A percentile compares a stretch with the other conserved stretches of the same genome.
These are phyloP conservation scores for Erodium chrysanthum DNA, from an alignment of 441 rosid genomes.

Conservation along the genomic window DNA sequence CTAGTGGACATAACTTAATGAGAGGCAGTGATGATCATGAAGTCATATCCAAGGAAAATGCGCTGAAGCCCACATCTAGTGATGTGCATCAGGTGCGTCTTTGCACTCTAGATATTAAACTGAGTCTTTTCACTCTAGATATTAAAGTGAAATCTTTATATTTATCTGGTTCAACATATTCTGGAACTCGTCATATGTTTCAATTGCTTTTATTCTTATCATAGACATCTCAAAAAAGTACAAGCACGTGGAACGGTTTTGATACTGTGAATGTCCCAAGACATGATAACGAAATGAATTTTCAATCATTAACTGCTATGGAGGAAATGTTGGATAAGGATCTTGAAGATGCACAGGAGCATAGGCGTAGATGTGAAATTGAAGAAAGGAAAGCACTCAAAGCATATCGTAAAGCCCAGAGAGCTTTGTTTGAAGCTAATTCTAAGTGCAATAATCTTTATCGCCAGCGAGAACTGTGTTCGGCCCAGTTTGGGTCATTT, in stretches of 20 bases:
- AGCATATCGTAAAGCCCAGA: constrained; percentile 77
- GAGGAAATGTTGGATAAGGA: constrained; percentile 86
- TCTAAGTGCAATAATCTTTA: constrained; percentile 65
- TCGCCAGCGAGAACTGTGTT: constrained; percentile 62
- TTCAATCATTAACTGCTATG: constrained; percentile 46
- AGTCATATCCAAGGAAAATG: constrained; percentile 31
- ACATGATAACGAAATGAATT: constrained; percentile 29
- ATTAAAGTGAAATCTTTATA: constrained; percentile 11
- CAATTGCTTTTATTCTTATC: constrained; percentile 16
- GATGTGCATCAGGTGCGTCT: constrained; percentile 40
- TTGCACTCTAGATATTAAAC: constrained; percentile 17
- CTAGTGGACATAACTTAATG: constrained; percentile 31
- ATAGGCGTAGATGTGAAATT: constrained; percentile 59
- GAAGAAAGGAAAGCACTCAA: constrained; percentile 90
- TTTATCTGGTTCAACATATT: constrained; percentile 15
- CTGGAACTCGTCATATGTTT: constrained; percentile 4
- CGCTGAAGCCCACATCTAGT: constrained; percentile 23
- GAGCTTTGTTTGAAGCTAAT: constrained; percentile 82
- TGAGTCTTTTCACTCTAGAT: constrained; percentile 10
- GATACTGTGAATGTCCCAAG: constrained; percentile 32
- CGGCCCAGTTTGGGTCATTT: constrained; percentile 57
- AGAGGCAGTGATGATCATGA: constrained; percentile 24
- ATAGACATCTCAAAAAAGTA: constrained; percentile 39
- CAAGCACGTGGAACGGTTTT: constrained; percentile 34
- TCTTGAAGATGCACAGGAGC: constrained; percentile 77